Conservation (phyloP, 108 stramenopile genomes). For the Discostella pseudostelligera region DNA sequence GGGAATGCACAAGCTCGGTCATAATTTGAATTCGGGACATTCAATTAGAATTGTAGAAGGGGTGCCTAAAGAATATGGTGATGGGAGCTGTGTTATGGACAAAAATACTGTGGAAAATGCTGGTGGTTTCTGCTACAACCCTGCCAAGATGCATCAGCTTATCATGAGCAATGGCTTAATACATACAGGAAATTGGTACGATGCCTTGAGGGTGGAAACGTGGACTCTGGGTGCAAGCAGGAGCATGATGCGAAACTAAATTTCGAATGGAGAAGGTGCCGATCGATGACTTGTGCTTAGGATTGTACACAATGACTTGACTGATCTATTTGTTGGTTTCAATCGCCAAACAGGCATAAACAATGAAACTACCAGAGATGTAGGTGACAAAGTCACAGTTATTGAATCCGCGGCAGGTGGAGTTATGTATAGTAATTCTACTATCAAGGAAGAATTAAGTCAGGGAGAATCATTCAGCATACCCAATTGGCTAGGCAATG, state of each 20-base stretch:
- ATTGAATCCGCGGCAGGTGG: conserved; percentile 15
- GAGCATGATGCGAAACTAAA: conserved; percentile 10
- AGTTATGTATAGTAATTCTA: not conserved
- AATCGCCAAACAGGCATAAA: conserved; percentile 34
- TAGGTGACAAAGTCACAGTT: conserved; percentile 15
- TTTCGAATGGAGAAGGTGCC: not conserved
- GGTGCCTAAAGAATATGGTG: conserved; percentile 3
- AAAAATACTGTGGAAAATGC: conserved; percentile 8
- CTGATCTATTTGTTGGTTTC: conserved; percentile 35
- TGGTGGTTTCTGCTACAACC: conserved; percentile 17
- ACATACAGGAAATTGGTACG: conserved; percentile 5
- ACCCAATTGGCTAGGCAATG: conserved; percentile 12
- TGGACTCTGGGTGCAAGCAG: conserved; percentile 3
- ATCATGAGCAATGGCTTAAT: not conserved
- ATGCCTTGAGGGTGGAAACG: too few species aligned
- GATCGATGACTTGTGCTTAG: conserved; percentile 16
- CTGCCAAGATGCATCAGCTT: conserved; percentile 16
- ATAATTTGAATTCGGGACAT: conserved; percentile 12
- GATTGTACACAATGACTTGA: conserved; percentile 10
- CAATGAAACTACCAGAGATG: conserved; percentile 13
- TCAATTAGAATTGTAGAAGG: conserved; percentile 4
- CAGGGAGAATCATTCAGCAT: conserved; percentile 9
- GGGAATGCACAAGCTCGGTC: conserved; percentile 36
- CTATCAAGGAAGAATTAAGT: not conserved
- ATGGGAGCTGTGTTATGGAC: conserved; percentile 17